A percentile compares a stretch with the other conserved stretches of the same genome.
These are phyloP conservation scores for Candida awuae DNA, from an alignment of 805 yeast genomes.

Conservation along the genomic window DNA sequence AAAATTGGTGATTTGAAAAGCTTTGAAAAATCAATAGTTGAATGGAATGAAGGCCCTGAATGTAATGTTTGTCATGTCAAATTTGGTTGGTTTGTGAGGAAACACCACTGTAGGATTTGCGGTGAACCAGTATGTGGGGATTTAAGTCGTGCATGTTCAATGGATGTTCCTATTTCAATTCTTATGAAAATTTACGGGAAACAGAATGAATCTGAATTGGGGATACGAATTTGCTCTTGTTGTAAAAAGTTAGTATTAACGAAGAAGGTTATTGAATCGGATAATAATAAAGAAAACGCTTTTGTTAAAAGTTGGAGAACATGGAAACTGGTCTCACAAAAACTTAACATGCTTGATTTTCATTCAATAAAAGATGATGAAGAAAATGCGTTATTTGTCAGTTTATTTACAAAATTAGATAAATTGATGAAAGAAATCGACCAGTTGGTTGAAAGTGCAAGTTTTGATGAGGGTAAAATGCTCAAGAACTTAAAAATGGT, in stretches of 20 bases:
- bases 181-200: constrained; percentile 14
- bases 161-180: constrained; percentile 49
- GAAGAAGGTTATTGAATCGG: constrained; percentile 42
- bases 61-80: constrained; percentile 58
- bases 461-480: constrained; percentile 36
- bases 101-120: constrained; percentile 90
- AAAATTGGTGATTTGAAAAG: constrained; percentile 19
- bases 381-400: constrained; percentile 18
- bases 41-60: constrained; percentile 55
- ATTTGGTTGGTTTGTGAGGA: constrained; percentile 50
- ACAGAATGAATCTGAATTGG: constrained; percentile 17
- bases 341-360: constrained; percentile 18
- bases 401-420: constrained; percentile 45
- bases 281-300: constrained; percentile 29
- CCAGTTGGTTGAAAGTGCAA: background rate
- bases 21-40: constrained; percentile 41
- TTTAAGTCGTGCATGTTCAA: constrained; percentile 55
- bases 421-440: constrained; percentile 35
- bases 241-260: constrained; percentile 61
- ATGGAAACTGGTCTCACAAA: constrained; percentile 19
- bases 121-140: constrained; percentile 78
- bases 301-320: constrained; percentile 32
- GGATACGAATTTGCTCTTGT: constrained; percentile 54
- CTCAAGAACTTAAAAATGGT: constrained; percentile 50
- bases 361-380: constrained; percentile 29